Conservation (phyloP, 2,329 filamentous ascomycete species). For the Sarocladium oryzae region DNA sequence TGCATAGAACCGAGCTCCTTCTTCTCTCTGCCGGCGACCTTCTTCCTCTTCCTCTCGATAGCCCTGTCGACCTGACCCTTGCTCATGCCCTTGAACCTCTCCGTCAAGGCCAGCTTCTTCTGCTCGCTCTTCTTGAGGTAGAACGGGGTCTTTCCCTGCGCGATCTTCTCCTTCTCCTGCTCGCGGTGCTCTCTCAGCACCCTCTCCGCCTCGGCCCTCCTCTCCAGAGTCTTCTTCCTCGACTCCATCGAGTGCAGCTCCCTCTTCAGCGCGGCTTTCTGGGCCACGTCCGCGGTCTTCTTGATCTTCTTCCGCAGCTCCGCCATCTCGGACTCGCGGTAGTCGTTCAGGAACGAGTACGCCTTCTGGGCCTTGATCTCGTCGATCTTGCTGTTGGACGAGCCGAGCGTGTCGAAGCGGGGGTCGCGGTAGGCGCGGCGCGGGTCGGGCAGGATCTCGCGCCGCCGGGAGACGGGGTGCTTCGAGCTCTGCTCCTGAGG, state of each 20-base stretch:
- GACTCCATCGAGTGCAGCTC: constrained; percentile 74
- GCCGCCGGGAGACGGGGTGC: constrained; percentile 72
- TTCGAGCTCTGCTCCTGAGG: constrained; percentile 79
- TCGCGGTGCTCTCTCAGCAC: constrained; percentile 70
- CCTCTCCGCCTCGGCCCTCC: constrained; percentile 62
- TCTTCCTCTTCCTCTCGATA: constrained; percentile 85
- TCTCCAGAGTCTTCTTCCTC: constrained; percentile 61
- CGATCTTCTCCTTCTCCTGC: constrained; percentile 77
- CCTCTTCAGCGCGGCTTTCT: constrained; percentile 65
- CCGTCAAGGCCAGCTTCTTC: constrained; percentile 76
- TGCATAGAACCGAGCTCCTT: constrained; percentile 53
- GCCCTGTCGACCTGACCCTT: constrained; percentile 76
- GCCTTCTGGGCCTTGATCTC: constrained; percentile 58
- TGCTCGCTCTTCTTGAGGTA: constrained; percentile 89
- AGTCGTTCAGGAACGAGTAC: constrained; percentile 84
- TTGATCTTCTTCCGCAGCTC: constrained; percentile 64
- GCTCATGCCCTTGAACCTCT: constrained; percentile 78
- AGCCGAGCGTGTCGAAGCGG: constrained; percentile 67
- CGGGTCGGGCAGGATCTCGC: constrained; percentile 57
- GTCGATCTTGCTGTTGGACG: constrained; percentile 36
- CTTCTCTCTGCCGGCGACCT: constrained; percentile 78
- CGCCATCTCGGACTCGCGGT: constrained; percentile 76
- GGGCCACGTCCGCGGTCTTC: constrained; percentile 54
- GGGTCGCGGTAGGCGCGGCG: constrained; percentile 70
- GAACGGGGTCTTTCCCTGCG: constrained; percentile 86